phyloP scores from a whole-genome alignment of 1,284 basidiomycete genomes.

The Pisolithus thermaeus region DNA sequence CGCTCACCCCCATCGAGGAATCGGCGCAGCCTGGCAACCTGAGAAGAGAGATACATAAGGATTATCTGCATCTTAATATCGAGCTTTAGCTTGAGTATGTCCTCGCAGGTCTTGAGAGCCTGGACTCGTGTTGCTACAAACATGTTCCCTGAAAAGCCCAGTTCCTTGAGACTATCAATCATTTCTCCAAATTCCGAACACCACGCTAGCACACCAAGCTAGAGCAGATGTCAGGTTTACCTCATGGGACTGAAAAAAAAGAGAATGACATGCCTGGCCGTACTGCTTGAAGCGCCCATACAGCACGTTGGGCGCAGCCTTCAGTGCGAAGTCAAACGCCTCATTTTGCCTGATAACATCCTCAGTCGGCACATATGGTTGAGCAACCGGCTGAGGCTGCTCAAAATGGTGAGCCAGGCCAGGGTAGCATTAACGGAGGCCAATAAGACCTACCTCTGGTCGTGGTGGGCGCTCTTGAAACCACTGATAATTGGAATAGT shows the following conservation, averaged over 20 bases:
- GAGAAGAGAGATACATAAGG: constrained; percentile 71
- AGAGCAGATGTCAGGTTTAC: constrained; percentile 7
- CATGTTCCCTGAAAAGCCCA: constrained; percentile 78
- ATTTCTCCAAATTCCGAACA: constrained; percentile 79
- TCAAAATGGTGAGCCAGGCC: constrained; percentile 11
- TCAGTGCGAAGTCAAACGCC: constrained; percentile 65
- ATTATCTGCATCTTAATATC: constrained; percentile 83
- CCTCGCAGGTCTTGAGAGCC: constrained; percentile 69
- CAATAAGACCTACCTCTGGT: constrained; percentile 20
- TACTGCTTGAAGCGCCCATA: constrained; percentile 74
- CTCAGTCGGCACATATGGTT: constrained; percentile 56
- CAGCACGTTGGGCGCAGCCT: constrained; percentile 69
- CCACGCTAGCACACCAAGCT: constrained; percentile 84
- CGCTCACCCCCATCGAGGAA: constrained; percentile 65
- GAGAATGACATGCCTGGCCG: constrained; percentile 54
- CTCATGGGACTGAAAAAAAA: background rate
- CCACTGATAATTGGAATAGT: constrained; percentile 58
- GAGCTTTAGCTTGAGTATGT: constrained; percentile 62
- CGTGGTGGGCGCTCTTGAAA: constrained; percentile 57
- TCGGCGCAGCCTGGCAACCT: constrained; percentile 65
- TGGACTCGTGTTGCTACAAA: constrained; percentile 70
- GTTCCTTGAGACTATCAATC: constrained; percentile 67
- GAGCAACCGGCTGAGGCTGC: constrained; percentile 35
- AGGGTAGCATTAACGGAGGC: background rate
- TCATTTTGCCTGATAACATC: constrained; percentile 70